Conservation (phyloP, 306 rosid species). For the Carpinus fangiana region DNA sequence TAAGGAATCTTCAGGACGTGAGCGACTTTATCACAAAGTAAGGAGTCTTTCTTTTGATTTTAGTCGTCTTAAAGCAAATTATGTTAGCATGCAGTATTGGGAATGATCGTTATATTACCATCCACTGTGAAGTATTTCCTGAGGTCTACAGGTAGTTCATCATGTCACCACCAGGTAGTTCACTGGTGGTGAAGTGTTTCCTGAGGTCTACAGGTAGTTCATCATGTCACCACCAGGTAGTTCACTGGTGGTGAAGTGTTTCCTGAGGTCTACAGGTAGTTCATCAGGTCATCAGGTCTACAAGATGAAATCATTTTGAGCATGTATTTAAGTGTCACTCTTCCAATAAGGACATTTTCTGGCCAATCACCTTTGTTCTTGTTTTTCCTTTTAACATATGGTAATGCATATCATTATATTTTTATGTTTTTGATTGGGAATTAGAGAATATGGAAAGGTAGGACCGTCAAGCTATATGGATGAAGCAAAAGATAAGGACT, state of each 20-base stretch:
- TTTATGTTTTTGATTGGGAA: neutral
- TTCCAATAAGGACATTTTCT: neutral
- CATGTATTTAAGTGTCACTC: neutral
- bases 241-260: neutral
- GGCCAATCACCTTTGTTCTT: neutral
- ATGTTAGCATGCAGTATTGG: neutral
- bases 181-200: neutral
- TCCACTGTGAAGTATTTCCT: neutral
- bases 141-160: constrained; percentile 10
- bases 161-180: neutral
- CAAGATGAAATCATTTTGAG: neutral
- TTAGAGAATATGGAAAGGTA: neutral
- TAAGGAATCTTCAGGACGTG: constrained; percentile 88
- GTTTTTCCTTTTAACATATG: neutral
- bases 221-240: neutral
- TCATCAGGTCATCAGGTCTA: neutral
- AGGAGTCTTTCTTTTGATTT: constrained; percentile 32
- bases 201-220: constrained; percentile 6
- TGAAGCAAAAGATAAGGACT: neutral
- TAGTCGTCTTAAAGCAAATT: neutral
- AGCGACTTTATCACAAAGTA: constrained; percentile 97
- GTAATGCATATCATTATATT: neutral
- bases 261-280: constrained; percentile 12
- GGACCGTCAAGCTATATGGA: neutral
- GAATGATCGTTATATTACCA: neutral